Evolutionary conservation across 306 rosid species (phyloP).

Genomic region (Cicer bijugum): DNA sequence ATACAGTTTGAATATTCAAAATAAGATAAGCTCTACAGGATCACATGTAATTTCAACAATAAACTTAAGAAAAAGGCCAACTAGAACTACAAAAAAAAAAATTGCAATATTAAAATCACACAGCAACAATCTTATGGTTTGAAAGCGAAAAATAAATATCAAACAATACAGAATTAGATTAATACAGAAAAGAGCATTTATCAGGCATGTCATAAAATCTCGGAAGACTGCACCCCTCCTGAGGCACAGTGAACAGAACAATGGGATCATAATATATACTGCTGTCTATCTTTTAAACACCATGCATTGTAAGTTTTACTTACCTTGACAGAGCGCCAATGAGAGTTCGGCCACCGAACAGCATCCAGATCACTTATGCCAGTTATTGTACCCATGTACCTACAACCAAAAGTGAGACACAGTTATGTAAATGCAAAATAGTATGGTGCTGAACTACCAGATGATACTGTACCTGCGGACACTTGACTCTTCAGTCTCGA

Average conservation of each 20-base stretch:
- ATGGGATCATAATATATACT: background rate
- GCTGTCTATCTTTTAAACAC: background rate
- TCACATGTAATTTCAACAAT: background rate
- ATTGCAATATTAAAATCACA: background rate
- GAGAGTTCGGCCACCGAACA: constrained; percentile 88
- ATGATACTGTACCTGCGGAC: constrained; percentile 73
- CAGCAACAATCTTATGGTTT: background rate
- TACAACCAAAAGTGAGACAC: constrained; percentile 39
- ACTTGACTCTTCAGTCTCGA: constrained; percentile 94
- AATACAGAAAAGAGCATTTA: constrained; percentile 15
- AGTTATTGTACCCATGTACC: constrained; percentile 98
- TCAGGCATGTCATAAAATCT: constrained; percentile 1
- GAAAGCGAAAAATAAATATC: background rate
- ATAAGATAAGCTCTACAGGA: background rate
- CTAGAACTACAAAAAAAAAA: background rate
- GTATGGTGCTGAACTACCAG: background rate
- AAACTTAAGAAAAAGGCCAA: constrained; percentile 2
- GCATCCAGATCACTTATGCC: constrained; percentile 86
- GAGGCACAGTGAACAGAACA: constrained; percentile 3
- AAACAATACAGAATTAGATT: constrained; percentile 5
- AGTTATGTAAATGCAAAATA: constrained; percentile 30
- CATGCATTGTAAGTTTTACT: background rate
- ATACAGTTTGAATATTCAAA: background rate
- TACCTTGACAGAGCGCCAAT: constrained; percentile 97
- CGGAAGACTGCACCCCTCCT: background rate